Base-by-base conservation (phyloP, 805 yeast species). In the Lachancea mirantina region DNA sequence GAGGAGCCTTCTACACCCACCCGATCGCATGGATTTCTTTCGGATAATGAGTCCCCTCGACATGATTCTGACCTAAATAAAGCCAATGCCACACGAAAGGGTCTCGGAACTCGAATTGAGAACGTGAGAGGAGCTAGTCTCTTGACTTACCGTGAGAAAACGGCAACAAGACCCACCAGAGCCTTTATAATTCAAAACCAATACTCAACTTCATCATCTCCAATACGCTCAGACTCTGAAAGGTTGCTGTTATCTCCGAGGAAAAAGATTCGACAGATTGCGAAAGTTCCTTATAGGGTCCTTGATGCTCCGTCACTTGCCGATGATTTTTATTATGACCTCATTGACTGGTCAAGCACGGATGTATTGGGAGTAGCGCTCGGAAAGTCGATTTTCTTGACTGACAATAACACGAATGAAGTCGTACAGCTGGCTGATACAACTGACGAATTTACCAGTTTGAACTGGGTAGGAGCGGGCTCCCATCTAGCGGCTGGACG, bases 401-500 rank as follows among this genome's bases (percentile, higher is more conserved):
- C 97, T 84, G 87, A 87, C 53, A 94, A 94, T 1, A 65, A 76
- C 7, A 74, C 85, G 0, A 95, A 94, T 13, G 72, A 78, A 2
- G 96, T 89, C 1, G 76, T 76, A 39, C 71, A 87, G 44, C 66
- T 92, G 22, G 83, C 95, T 48, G 84, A 82, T 42, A 64, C 89
- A 19, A 69, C 66, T 23, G 67, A 68, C 42, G 96, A 88, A 45
- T 82, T 85, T 15, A 83, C 96, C 6, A 78, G 94, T 45, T 62
- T 89, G 23, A 76, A 83, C 35, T 92, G 98, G 98, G 84, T 89
- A 29, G 94, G 89, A 15, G 74, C 89, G 8, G 97, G 97, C 11
- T 81, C 95, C 9, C 96, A 92, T 62, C 50, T 92, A 30, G 97
- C 98, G 0, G 77, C 92, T 5, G 98, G 98, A 1, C 85, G 96